Evolutionary conservation across 352 stramenopile species (phyloP), one percentile per base, ranked within the genome.

Genomic region (Phytopythium ostracodes): DNA sequence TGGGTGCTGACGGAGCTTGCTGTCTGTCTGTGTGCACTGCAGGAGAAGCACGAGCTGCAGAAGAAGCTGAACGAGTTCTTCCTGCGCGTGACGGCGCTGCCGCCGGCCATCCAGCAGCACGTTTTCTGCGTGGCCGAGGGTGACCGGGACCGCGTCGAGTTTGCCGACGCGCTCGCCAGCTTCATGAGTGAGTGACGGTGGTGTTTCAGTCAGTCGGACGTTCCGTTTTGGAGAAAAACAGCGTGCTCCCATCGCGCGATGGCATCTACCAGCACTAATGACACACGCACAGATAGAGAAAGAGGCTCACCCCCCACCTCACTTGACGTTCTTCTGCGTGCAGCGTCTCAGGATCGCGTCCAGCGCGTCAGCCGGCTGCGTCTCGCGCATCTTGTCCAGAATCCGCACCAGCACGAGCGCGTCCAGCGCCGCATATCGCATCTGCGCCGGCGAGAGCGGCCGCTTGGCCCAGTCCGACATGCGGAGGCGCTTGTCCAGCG

Each of bases 381-480:
- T 62, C 44, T 81, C 55, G 49, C 81, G 70, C 77, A 91, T 88
- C 38, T 73, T 67, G 24, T 78, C 63, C 50, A 81, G 80, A 49
- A 91, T 82, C 29, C 70, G 68, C 35, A 92, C 71, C 10, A 93
- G 71, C 42, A 89, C 82, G 24, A 81, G 67, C 29, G 84, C 82
- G 61, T 93, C 84, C 33, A 93, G 61, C 27, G 84, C 84, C 2
- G 84, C 84, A 29, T 93, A 93, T 24, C 85, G 66, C 22, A 91
- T 63, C 58, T 92, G 84, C 8, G 79, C 77, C 31, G 65, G 77
- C 11, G 79, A 84, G 3, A 93, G 76, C 27, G 84, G 84, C 1
- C 84, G 79, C 8, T 71, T 78, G 61, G 91, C 73, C 82, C 82
- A 93, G 71, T 94, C 70, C 4, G 85, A 91, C 73, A 94, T 89